Base-by-base conservation (phyloP, 192 early-diverging fungal species). In the Jimgerdemannia lactiflua region DNA sequence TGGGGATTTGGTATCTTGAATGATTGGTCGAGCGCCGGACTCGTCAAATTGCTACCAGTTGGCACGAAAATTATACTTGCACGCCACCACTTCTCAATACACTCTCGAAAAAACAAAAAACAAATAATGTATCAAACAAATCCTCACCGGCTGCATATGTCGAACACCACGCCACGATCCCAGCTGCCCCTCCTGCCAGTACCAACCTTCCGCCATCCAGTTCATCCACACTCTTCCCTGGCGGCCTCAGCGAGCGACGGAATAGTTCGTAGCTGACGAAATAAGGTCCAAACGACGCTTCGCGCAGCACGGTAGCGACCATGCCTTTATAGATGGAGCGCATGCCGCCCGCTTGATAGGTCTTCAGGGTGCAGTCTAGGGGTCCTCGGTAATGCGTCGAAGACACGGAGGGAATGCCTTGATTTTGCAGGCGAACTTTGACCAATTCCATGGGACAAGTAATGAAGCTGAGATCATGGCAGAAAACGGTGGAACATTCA, bases 391-490 rank as follows among this genome's bases (percentile, higher is more conserved):
- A 68, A 18, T 20, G 40, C 19, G 67, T 20, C 9, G 67, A 68
- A 14, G 67, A 68, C 67, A 19, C 18, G 67, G 67, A 68, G 67
- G 67, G 19, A 19, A 68, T 68, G 40, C 67, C 75, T 71, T 89
- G 88, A 67, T 83, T 89, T 65, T 89, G 86, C 8, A 89, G 74
- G 43, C 83, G 84, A 42, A 89, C 84, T 71, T 89, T 89, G 71
- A 80, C 86, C 42, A 89, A 63, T 64, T 89, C 88, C 86, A 87
- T 89, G 39, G 86, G 86, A 59, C 86, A 87, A 64, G 85, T 89
- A 65, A 89, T 84, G 63, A 89, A 75, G 69, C 88, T 89, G 65
- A 72, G 39, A 63, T 42, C 43, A 43, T n/a, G n/a, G 40, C 11
- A 70, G 42, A 43, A 67, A 74, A 3, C 40, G 18, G 19, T 8